Conservation (phyloP, 2,329 filamentous ascomycete species). For the Aspergillus sp. region DNA sequence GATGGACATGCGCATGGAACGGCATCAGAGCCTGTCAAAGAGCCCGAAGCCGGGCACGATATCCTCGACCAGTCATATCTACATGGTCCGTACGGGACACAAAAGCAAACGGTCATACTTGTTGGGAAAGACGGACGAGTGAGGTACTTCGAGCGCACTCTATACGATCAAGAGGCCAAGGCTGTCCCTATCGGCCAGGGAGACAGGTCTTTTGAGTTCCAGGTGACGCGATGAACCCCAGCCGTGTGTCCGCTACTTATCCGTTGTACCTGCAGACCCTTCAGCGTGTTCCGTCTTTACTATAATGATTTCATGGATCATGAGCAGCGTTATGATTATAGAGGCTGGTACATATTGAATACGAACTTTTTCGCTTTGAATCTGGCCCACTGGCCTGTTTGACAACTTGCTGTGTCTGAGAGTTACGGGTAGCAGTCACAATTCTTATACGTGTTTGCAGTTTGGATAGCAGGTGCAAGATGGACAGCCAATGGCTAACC, state of each 20-base stretch:
- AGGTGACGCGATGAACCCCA: slow-evolving; percentile 3
- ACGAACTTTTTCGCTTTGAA: background rate
- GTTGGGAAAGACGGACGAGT: slow-evolving; percentile 56
- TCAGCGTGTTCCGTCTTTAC: background rate
- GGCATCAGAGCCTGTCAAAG: slow-evolving; percentile 5
- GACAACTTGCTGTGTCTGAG: background rate
- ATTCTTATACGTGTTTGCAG: background rate
- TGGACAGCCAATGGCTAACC: background rate
- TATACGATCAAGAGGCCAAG: slow-evolving; percentile 55
- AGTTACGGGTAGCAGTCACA: background rate
- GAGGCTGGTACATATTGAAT: background rate
- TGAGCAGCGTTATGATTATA: background rate
- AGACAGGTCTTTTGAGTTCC: slow-evolving; percentile 17
- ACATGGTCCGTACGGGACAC: slow-evolving; percentile 61
- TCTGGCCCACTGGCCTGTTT: background rate
- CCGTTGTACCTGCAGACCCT: background rate
- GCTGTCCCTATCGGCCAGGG: slow-evolving; percentile 32
- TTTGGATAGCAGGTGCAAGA: background rate
- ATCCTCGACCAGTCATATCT: slow-evolving; percentile 34
- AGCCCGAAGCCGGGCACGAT: slow-evolving; percentile 16
- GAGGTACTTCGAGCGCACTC: slow-evolving; percentile 62
- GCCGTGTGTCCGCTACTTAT: background rate
- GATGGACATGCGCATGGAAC: background rate
- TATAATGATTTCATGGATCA: slow-evolving; percentile 6
- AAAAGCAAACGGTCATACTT: slow-evolving; percentile 63